These are phyloP conservation scores for Diversispora eburnea DNA, from an alignment of 192 early-diverging fungal species.

Conservation along the genomic window DNA sequence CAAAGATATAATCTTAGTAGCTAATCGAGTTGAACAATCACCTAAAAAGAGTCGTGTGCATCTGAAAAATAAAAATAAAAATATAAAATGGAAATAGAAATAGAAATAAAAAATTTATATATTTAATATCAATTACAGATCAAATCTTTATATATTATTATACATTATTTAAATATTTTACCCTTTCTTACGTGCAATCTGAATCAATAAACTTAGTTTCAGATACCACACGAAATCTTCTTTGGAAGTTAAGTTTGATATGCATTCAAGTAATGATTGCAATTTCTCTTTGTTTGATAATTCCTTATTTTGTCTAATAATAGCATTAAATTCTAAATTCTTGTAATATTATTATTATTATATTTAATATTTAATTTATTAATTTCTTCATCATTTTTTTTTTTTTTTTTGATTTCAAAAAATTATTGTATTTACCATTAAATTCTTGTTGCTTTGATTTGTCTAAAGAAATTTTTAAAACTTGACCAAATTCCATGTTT, in stretches of 20 bases:
- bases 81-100: too few species aligned
- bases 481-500: conserved; percentile 33
- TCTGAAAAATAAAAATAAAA: conserved; percentile 20
- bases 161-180: conserved; percentile 24
- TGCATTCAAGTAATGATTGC: conserved; percentile 46
- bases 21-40: conserved; percentile 76
- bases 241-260: conserved; percentile 60
- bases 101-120: too few species aligned
- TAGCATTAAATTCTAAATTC: neutral
- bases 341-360: neutral
- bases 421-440: neutral
- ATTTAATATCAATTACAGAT: too few species aligned
- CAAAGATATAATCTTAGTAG: conserved; percentile 68
- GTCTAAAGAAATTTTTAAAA: conserved; percentile 32
- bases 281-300: conserved; percentile 43
- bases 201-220: conserved; percentile 53
- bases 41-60: conserved; percentile 68
- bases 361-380: neutral
- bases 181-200: conserved; percentile 48
- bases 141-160: too few species aligned
- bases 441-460: neutral
- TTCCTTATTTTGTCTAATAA: neutral
- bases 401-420: too few species aligned
- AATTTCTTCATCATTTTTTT: too few species aligned
- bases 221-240: conserved; percentile 69